Evolutionary conservation across 225 moss, liverwort and hornwort genomes (phyloP).

Genomic region (Sphagnum tenellum): DNA sequence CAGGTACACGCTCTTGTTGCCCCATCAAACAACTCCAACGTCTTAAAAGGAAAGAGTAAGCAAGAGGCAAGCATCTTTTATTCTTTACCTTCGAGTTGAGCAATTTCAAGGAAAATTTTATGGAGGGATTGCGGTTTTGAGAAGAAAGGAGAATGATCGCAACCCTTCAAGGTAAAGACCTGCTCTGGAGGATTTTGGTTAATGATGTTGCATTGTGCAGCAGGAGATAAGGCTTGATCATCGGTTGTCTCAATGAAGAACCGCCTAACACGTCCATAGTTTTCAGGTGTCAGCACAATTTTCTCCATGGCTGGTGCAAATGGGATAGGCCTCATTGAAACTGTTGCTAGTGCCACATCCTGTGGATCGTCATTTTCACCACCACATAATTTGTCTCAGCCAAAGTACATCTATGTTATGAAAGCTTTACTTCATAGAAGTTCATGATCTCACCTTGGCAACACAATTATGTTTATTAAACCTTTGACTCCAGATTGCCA

Average conservation of each 20-base stretch:
- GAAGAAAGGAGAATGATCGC: slow-evolving; percentile 97
- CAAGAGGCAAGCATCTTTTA: neutral
- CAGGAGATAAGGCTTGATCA: slow-evolving; percentile 66
- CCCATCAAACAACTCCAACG: too few species aligned
- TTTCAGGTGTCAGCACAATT: slow-evolving; percentile 58
- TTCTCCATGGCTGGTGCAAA: slow-evolving; percentile 94
- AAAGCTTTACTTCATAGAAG: too few species aligned
- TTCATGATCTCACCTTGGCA: too few species aligned
- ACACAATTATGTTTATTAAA: too few species aligned
- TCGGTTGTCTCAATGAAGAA: slow-evolving; percentile 75
- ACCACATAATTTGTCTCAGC: too few species aligned
- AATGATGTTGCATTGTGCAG: slow-evolving; percentile 57
- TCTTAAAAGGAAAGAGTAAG: too few species aligned
- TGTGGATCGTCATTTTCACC: slow-evolving; percentile 7
- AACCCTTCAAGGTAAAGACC: slow-evolving; percentile 75
- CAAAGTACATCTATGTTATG: too few species aligned
- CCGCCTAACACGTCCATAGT: slow-evolving; percentile 74
- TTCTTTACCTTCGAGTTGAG: slow-evolving; percentile 51
- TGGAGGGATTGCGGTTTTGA: slow-evolving; percentile 93
- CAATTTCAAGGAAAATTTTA: slow-evolving; percentile 78
- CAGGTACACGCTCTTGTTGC: too few species aligned
- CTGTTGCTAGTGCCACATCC: slow-evolving; percentile 89
- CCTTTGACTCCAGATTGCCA: too few species aligned
- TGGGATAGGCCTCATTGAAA: slow-evolving; percentile 92
- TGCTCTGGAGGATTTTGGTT: slow-evolving; percentile 82